Base-by-base conservation (phyloP, 768 basidiomycete species). In the Pleurotus sapidus region DNA sequence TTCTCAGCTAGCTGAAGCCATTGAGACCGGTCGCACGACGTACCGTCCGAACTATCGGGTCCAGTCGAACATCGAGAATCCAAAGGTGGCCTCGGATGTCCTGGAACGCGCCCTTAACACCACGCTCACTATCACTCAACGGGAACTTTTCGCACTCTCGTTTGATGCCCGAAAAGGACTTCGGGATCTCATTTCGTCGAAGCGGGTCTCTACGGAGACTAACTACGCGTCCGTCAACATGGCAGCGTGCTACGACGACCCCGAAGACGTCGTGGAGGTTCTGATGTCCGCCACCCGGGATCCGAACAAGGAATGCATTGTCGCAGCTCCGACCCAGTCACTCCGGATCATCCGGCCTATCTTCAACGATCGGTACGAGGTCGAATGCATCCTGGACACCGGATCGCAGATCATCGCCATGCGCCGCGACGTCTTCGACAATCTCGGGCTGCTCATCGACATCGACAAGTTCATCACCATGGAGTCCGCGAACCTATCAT, bases 331-430 rank as follows among this genome's bases (percentile, higher is more conserved):
- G n/a, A 51, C 56, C n/a, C 12, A 51, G 20, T 38, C 24, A 0
- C 47, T 64, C 37, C n/a, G 55, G 17, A 45, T 56, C 1, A 49
- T 64, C 15, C 49, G 48, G 27, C 51, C 58, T 12, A 3, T 59
- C 2, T 61, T 67, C 8, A 65, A 64, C 57, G 49, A 59, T 3
- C 20, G 59, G 3, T 43, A 46, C 2, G 23, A n/a, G 17, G 59
- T 62, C 20, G 69, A 69, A 49, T 57, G 56, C 8, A 46, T 70
- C 0, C 46, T 67, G 23, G 68, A 72, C 47, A 59, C 60, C 1
- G 67, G 70, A 0, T 71, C 66, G 1, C 68, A 70, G 46, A 70
- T 71, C 5, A 63, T 68, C 0, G 67, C 65, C 0, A 68, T 69
- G 64, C 47, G 56, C 0, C 27, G 57, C 17, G 53, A 57, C 17